phyloP scores from a whole-genome alignment of 352 stramenopile genomes.

The Globisporangium radiosum region DNA sequence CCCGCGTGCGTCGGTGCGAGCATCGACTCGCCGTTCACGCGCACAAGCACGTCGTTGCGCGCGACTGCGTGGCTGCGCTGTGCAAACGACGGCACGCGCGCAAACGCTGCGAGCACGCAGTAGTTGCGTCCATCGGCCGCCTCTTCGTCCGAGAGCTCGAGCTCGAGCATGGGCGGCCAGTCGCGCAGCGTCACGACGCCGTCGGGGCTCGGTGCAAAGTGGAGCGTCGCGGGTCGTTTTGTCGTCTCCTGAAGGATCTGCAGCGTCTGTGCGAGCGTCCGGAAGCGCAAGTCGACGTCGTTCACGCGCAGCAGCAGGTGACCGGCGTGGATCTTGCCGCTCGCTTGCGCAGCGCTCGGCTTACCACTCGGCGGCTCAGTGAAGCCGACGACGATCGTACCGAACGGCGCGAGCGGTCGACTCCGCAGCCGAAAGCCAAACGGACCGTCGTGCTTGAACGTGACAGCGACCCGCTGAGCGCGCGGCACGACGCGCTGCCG shows the following conservation, averaged over 20 bases:
- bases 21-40: constrained; percentile 51
- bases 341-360: constrained; percentile 56
- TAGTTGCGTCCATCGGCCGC: constrained; percentile 48
- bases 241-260: constrained; percentile 49
- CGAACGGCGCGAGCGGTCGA: constrained; percentile 54
- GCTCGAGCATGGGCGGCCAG: constrained; percentile 80
- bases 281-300: constrained; percentile 61
- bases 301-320: constrained; percentile 63
- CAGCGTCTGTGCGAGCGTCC: constrained; percentile 56
- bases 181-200: constrained; percentile 67
- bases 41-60: constrained; percentile 59
- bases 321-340: constrained; percentile 63
- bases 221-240: constrained; percentile 52
- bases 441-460: constrained; percentile 64
- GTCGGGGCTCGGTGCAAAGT: constrained; percentile 73
- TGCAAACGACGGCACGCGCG: constrained; percentile 62
- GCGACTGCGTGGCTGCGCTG: constrained; percentile 58
- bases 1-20: constrained; percentile 32
- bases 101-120: constrained; percentile 62
- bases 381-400: constrained; percentile 78
- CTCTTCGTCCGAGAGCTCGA: constrained; percentile 60
- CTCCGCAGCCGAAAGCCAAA: constrained; percentile 73
- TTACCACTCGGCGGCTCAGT: constrained; percentile 34
- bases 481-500: constrained; percentile 41
- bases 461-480: constrained; percentile 46